Evolutionary conservation across 768 basidiomycete genomes (phyloP).

Genomic region (Sporobolomyces phaffii): DNA sequence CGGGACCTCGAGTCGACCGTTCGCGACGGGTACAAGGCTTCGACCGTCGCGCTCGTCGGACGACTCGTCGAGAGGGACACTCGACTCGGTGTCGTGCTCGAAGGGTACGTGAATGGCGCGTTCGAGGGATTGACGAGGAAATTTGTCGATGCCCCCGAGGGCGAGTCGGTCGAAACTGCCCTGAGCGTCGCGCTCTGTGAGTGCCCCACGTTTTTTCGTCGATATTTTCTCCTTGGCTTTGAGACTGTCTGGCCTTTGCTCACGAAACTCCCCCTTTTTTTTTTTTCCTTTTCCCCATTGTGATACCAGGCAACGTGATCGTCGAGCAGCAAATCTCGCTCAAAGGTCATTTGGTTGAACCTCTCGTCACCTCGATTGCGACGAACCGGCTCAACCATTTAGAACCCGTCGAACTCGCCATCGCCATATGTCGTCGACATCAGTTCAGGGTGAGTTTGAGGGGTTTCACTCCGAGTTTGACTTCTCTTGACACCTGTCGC

Average conservation of each 20-base stretch:
- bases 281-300: too few species aligned
- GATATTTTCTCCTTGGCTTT: neutral
- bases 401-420: constrained; percentile 13
- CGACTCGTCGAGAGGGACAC: neutral
- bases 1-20: constrained; percentile 5
- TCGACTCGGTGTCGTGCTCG: neutral
- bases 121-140: constrained; percentile 10
- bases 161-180: neutral
- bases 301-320: neutral
- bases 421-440: constrained; percentile 6
- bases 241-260: neutral
- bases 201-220: neutral
- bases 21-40: constrained; percentile 11
- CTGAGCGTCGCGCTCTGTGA: constrained; percentile 2
- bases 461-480: too few species aligned
- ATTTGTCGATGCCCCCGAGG: constrained; percentile 24
- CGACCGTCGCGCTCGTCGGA: constrained; percentile 1
- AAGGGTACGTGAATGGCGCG: constrained; percentile 1
- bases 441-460: constrained; percentile 23
- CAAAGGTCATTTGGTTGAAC: constrained; percentile 21
- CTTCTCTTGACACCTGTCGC: too few species aligned
- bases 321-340: neutral
- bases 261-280: too few species aligned
- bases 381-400: constrained; percentile 14
- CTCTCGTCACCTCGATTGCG: constrained; percentile 23